Conservation (phyloP, 768 basidiomycete genomes). For the Boletus eberwhitei region DNA sequence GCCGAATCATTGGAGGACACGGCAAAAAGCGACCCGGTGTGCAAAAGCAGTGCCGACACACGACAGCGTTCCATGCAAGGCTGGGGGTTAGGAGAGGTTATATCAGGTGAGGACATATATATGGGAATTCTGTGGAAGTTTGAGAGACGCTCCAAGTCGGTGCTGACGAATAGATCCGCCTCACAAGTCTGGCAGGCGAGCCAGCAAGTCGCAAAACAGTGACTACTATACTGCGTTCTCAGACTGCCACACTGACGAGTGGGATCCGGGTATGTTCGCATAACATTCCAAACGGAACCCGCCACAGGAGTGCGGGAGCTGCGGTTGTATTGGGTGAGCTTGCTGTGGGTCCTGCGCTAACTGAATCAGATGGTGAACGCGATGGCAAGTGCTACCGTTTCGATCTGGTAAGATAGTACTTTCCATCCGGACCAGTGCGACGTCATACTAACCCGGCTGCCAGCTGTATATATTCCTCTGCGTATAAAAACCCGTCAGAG, state of each 20-base stretch:
- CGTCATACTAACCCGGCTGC: slow-evolving; percentile 8
- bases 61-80: background rate
- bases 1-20: background rate
- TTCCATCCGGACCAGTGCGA: slow-evolving; percentile 8
- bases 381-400: background rate
- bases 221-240: too few species aligned
- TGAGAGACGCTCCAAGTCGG: background rate
- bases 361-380: background rate
- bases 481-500: slow-evolving; percentile 12
- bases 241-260: too few species aligned
- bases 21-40: background rate
- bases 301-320: background rate
- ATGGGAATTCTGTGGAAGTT: background rate
- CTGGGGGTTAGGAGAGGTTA: background rate
- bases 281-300: slow-evolving; percentile 7
- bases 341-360: slow-evolving; percentile 1
- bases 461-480: slow-evolving; percentile 1
- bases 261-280: background rate
- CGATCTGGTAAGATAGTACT: background rate
- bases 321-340: background rate
- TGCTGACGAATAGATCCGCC: background rate
- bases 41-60: background rate
- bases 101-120: background rate
- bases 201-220: background rate
- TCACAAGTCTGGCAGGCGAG: too few species aligned